Evolutionary conservation across 495 filamentous ascomycete genomes (phyloP).

Genomic region (Penicillium tannophilum): DNA sequence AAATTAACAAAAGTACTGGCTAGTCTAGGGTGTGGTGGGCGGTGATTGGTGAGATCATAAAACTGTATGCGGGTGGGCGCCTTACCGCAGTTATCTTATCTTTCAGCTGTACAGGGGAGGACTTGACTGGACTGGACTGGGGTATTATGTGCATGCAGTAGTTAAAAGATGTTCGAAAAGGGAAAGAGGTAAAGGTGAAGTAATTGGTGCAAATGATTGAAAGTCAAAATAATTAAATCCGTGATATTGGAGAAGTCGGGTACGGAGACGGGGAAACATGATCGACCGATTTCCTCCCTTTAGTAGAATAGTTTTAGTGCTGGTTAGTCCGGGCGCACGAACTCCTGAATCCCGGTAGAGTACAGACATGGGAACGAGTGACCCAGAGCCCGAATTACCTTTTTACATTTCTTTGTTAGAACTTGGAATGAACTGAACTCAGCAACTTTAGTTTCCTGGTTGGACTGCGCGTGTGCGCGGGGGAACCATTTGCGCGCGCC

Average conservation of each 20-base stretch:
- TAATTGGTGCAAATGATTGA: no score
- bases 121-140: not conserved
- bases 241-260: no score
- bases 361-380: no score
- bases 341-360: not conserved
- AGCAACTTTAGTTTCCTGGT: not conserved
- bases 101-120: not conserved
- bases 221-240: no score
- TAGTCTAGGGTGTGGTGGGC: not conserved
- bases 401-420: not conserved
- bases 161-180: not conserved
- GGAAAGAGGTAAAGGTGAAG: not conserved
- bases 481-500: not conserved
- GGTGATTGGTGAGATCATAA: not conserved
- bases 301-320: not conserved
- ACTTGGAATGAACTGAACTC: no score
- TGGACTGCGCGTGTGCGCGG: not conserved
- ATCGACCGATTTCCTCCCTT: not conserved
- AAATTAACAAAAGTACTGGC: no score
- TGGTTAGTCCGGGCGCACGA: not conserved
- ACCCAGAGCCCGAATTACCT: no score
- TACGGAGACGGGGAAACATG: not conserved
- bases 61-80: not conserved
- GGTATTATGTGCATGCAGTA: no score
- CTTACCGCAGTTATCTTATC: not conserved